Evolutionary conservation across 2,329 filamentous ascomycete species (phyloP).

Genomic region (Penicillium sp.): DNA sequence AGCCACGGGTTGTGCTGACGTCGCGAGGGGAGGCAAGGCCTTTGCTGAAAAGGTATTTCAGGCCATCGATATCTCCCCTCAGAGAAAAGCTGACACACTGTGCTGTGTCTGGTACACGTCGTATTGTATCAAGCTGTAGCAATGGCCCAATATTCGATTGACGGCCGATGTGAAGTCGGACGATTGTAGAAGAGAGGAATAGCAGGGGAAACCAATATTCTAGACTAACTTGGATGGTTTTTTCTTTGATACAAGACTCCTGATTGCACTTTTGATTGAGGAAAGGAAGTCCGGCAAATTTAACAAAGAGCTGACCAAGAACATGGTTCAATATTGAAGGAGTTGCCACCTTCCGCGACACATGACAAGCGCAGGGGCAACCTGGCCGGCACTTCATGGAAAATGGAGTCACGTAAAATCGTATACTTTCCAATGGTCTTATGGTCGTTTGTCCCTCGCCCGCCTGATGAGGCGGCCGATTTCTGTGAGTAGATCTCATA

Average conservation of each 20-base stretch:
- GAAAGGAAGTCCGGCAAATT: background rate
- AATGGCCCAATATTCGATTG: background rate
- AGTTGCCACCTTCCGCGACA: background rate
- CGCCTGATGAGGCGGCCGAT: no score
- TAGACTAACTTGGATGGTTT: background rate
- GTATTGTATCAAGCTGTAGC: background rate
- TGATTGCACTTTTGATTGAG: background rate
- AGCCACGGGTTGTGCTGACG: background rate
- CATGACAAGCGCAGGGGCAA: background rate
- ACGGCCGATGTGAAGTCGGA: background rate
- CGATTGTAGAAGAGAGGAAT: background rate
- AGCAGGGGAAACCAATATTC: background rate
- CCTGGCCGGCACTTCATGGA: background rate
- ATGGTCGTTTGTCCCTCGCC: background rate
- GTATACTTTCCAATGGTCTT: no score
- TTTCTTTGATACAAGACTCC: background rate
- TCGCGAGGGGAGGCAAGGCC: background rate
- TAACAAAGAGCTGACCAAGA: background rate
- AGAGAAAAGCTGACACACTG: background rate
- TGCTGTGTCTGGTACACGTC: background rate
- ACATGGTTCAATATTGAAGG: background rate
- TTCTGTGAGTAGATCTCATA: no score
- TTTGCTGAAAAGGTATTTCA: background rate
- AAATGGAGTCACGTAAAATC: background rate
- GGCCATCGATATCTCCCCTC: background rate